Evolutionary conservation across 2,329 filamentous ascomycete genomes (phyloP), one percentile per base, ranked within the genome.

Genomic region (Dactylellina haptotyla): DNA sequence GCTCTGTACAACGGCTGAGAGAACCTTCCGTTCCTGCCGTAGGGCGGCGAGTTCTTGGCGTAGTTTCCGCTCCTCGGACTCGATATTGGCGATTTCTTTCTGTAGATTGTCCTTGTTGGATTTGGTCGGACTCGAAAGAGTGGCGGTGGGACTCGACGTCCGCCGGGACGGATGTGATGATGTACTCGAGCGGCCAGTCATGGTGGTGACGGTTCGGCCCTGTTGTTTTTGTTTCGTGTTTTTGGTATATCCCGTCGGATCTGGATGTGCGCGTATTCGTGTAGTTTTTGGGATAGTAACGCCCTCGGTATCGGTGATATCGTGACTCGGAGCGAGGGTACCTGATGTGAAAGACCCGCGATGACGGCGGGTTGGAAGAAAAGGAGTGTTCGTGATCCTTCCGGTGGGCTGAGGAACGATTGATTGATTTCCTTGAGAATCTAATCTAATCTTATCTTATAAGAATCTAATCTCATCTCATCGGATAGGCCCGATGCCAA

Each of bases 41-140:
- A 73, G 41, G 16, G 14, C 50, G 8, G 54, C 53, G 14, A 73
- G 61, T 46, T 73, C 61, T 1, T 54, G 32, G 8, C 53, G 61
- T 37, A 73, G 23, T 59, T 57, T 73, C 2, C 54, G 57, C 20
- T 64, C 69, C 30, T 73, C 61, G 39, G 61, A 46, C 45, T 73
- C 69, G 20, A 73, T 73, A 10, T 23, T 37, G 16, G 59, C 61
- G 56, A 73, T 73, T 32, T 73, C 54, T 32, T 37, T 66, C 30
- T 43, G 54, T 18, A 66, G 48, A 23, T 18, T 39, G 14, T 59
- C 54, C 23, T 34, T 61, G 16, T 20, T 53, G 54, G 32, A 18
- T 46, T 10, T 46, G 9, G 18, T 10, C 10, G 41, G 18, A 8
- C 16, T 23, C n/a, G n/a, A n/a, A n/a, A n/a, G n/a, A n/a, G n/a